Conservation (phyloP, 208 protist genomes). For the Dictyostelium gargantuum region DNA sequence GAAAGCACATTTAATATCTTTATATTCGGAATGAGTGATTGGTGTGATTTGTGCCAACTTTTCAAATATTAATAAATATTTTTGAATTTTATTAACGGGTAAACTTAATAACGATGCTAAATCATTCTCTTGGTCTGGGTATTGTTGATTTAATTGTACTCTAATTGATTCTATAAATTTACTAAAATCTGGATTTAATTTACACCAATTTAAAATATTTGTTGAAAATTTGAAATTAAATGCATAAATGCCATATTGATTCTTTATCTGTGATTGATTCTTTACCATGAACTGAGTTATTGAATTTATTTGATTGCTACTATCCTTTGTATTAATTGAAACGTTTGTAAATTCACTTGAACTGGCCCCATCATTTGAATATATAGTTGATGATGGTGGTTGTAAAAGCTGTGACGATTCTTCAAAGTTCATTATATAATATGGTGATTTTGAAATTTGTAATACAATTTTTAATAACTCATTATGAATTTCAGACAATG, state of each 20-base stretch:
- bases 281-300: constrained; percentile 47
- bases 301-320: not conserved
- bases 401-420: too few relatives aligned
- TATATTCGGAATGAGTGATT: not conserved
- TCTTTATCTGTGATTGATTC: constrained; percentile 24
- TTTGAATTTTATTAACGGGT: constrained; percentile 58
- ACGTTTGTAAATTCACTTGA: not conserved
- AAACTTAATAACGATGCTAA: not conserved
- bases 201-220: constrained; percentile 33
- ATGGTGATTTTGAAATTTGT: not conserved
- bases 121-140: constrained; percentile 4
- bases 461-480: not conserved
- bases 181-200: constrained; percentile 28
- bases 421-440: not conserved
- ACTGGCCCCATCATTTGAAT: not conserved
- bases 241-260: constrained; percentile 32
- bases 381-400: not conserved
- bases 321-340: not conserved
- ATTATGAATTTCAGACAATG: not conserved
- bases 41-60: constrained; percentile 35
- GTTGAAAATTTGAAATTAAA: constrained; percentile 57
- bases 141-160: not conserved
- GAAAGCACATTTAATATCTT: not conserved
- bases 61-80: not conserved
- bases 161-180: not conserved